Conservation (phyloP, 345 rosid species). For the Citrus mangshanensis region DNA sequence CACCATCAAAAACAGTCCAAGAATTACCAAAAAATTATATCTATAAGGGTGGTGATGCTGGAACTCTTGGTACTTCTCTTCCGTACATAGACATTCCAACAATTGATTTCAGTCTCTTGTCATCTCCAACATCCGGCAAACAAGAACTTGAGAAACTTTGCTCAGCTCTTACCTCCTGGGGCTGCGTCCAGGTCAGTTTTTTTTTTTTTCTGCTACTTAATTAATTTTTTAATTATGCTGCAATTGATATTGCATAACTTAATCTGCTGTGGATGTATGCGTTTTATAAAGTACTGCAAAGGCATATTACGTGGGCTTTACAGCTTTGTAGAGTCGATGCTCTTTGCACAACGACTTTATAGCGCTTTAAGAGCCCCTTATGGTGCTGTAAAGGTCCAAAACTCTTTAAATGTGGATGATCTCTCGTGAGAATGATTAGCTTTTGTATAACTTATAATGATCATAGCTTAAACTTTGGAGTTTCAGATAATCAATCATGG, state of each 20-base stretch:
- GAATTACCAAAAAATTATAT: constrained; percentile 47
- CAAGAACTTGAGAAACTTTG: constrained; percentile 51
- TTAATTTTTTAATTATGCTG: too few species aligned
- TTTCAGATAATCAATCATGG: constrained; percentile 69
- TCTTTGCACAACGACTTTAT: too few species aligned
- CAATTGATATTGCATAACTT: too few species aligned
- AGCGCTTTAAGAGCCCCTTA: too few species aligned
- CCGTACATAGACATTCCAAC: constrained; percentile 48
- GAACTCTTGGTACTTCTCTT: constrained; percentile 24
- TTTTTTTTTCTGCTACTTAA: too few species aligned
- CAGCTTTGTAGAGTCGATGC: too few species aligned
- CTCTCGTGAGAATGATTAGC: too few species aligned
- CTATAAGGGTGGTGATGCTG: constrained; percentile 23
- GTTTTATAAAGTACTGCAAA: too few species aligned
- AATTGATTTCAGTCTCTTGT: constrained; percentile 54
- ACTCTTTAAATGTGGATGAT: too few species aligned
- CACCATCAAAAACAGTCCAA: background rate
- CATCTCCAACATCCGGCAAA: constrained; percentile 1
- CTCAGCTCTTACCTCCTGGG: constrained; percentile 53
- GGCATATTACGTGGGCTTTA: background rate
- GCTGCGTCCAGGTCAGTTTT: constrained; percentile 68
- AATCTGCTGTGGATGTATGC: too few species aligned
- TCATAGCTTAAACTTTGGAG: background rate
- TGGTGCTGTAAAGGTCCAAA: too few species aligned
- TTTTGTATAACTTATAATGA: background rate